Base-by-base conservation (phyloP, 371 early-diverging fungal genomes). In the Rhizomucor miehei region DNA sequence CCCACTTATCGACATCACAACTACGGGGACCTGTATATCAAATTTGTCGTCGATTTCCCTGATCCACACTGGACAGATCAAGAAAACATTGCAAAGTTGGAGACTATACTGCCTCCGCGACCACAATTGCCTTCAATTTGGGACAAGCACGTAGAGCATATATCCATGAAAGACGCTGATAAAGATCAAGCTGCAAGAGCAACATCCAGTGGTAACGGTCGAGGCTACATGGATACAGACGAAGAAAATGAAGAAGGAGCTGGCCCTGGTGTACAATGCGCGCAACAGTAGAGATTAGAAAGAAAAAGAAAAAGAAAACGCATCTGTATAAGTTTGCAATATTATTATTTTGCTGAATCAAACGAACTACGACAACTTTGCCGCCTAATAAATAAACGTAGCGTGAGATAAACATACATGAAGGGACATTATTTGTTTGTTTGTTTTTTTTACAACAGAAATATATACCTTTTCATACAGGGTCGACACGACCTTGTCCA, bases 1-100 rank as follows among this genome's bases (percentile, higher is more conserved):
- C 97, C 97, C 52, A 82, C 84, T 51, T 87, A 92, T 79, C 88
- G 88, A 66, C 95, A 93, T 63, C 92, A 90, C 74, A 84, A 91
- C 75, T 83, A 85, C 52, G 97, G 97, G 51, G 87, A 93, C 79
- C 75, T 97, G 48, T 93, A 89, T 69, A 73, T 97, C 70, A 88
- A 87, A 60, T 97, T 98, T 65, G 87, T 84, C 45, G 75, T 98
- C 57, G 85, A 85, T 51, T 97, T 98, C 91, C 99, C 99, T 16
- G 52, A 75, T 19, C 52, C 87, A 53, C 89, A 91, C 82, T 94
- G 92, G 89, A 78, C 89, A 39, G 68, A 79, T 20, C 68, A 77
- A 41, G 82, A 84, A 39, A 75, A 69, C 36, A 79, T 89, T 52
- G 82, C 77, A 63, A 66, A 81, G 59, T 81, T 91, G 11, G 85